Conservation (phyloP, 352 stramenopile species). For the Globisporangium perplexum region DNA sequence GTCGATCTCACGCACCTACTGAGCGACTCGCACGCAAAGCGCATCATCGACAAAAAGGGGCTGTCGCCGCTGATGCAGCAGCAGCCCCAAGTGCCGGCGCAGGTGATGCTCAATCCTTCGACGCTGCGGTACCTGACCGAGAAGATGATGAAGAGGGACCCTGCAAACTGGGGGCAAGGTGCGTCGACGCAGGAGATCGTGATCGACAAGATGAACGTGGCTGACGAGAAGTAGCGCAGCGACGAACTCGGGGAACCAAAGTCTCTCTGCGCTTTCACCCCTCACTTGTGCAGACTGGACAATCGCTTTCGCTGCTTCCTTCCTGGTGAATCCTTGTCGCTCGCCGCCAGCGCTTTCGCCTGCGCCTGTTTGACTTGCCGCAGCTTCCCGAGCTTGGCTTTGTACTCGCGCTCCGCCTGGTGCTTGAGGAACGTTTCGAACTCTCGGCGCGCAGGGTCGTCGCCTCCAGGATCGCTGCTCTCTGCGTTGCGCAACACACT, state of each 20-base stretch:
- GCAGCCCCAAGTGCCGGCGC: constrained; percentile 13
- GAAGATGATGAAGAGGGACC: constrained; percentile 43
- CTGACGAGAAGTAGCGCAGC: constrained; percentile 29
- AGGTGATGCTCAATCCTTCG: constrained; percentile 47
- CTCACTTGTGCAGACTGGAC: not conserved
- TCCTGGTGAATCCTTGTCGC: not conserved
- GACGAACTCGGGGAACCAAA: too few relatives aligned
- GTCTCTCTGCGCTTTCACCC: not conserved
- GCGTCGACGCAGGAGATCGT: constrained; percentile 26
- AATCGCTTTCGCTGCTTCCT: not conserved
- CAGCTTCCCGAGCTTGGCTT: constrained; percentile 39
- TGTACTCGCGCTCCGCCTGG: constrained; percentile 44
- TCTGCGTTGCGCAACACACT: constrained; percentile 20
- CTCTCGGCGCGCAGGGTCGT: constrained; percentile 11
- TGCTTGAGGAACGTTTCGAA: constrained; percentile 44
- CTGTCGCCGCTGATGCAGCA: constrained; percentile 6
- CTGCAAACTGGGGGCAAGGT: constrained; percentile 13
- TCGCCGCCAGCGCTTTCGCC: not conserved
- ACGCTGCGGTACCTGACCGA: constrained; percentile 52
- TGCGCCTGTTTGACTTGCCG: constrained; percentile 33
- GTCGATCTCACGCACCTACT: constrained; percentile 49
- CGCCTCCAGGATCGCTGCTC: constrained; percentile 7
- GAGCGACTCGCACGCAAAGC: constrained; percentile 38
- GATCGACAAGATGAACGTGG: constrained; percentile 19
- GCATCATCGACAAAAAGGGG: constrained; percentile 29